Percentiles rank a stretch among this genome's conserved stretches.
These are phyloP conservation scores for Yarrowia osloensis DNA, from an alignment of 805 yeast genomes.

Conservation along the genomic window DNA sequence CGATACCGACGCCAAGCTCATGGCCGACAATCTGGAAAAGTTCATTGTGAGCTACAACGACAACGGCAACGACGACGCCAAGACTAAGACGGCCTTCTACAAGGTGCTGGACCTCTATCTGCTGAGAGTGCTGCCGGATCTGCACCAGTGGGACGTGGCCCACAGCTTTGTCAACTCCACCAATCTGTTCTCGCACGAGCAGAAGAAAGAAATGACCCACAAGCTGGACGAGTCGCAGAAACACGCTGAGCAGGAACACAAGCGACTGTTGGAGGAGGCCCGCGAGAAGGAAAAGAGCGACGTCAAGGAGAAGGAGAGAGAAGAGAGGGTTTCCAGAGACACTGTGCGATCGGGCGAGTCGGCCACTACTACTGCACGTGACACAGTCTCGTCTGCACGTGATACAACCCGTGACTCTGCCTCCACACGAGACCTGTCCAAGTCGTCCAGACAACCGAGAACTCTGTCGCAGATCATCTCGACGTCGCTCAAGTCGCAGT, in stretches of 20 bases:
- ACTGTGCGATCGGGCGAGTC: no score
- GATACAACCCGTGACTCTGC: neutral
- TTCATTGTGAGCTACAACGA: slow-evolving; percentile 10
- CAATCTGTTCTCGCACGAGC: neutral
- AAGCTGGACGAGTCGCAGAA: slow-evolving; percentile 13
- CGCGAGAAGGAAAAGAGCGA: neutral
- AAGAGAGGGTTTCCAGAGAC: neutral
- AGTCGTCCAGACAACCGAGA: slow-evolving; percentile 10
- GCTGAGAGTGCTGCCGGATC: slow-evolving; percentile 21
- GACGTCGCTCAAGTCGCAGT: slow-evolving; percentile 7
- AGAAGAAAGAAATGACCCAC: slow-evolving; percentile 22
- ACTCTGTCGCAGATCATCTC: slow-evolving; percentile 4
- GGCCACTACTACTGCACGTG: neutral
- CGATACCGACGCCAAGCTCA: slow-evolving; percentile 16
- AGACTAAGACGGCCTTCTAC: slow-evolving; percentile 19
- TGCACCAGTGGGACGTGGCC: slow-evolving; percentile 25
- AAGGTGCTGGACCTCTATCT: slow-evolving; percentile 28
- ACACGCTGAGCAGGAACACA: neutral
- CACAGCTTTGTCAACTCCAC: slow-evolving; percentile 23
- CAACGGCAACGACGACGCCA: neutral
- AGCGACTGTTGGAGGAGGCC: slow-evolving; percentile 6
- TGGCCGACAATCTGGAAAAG: slow-evolving; percentile 21
- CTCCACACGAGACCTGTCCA: neutral
- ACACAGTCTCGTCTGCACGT: neutral
- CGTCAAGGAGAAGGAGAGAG: slow-evolving; percentile 6